Conservation (phyloP, 139 green algal genomes). For the Eudorina sp. region DNA sequence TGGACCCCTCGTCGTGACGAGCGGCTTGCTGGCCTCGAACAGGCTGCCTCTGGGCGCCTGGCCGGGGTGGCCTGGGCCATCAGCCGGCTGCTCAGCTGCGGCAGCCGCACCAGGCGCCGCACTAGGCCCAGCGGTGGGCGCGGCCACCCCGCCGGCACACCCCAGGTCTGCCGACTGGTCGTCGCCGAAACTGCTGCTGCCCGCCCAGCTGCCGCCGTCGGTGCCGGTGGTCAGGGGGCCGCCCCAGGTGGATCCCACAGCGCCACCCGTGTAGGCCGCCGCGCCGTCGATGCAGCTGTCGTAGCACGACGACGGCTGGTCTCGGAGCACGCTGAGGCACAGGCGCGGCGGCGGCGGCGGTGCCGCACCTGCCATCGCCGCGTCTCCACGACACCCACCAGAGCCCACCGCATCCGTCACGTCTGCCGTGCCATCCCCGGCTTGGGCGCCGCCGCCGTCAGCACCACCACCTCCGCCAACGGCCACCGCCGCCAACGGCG, state of each 20-base stretch:
- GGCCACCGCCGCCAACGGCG: not conserved
- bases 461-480: not conserved
- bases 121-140: not conserved
- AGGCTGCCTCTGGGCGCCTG: not conserved
- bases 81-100: not conserved
- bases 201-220: constrained; percentile 14
- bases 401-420: too few relatives aligned
- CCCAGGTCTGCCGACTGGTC: not conserved
- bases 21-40: constrained; percentile 16
- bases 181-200: not conserved
- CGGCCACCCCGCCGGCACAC: not conserved
- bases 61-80: not conserved
- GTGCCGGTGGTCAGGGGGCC: not conserved
- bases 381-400: too few relatives aligned
- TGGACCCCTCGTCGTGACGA: not conserved
- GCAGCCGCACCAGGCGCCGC: not conserved
- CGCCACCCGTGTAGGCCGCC: not conserved
- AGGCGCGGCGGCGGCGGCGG: not conserved
- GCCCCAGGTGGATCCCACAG: too few relatives aligned
- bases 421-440: not conserved
- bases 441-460: not conserved
- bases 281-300: not conserved
- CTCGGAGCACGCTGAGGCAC: not conserved
- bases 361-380: too few relatives aligned
- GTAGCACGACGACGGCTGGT: not conserved